Percentiles rank a stretch among this genome's conserved stretches.
These are phyloP conservation scores for Entomophthora muscae DNA, from an alignment of 371 early-diverging fungal genomes.

Conservation along the genomic window DNA sequence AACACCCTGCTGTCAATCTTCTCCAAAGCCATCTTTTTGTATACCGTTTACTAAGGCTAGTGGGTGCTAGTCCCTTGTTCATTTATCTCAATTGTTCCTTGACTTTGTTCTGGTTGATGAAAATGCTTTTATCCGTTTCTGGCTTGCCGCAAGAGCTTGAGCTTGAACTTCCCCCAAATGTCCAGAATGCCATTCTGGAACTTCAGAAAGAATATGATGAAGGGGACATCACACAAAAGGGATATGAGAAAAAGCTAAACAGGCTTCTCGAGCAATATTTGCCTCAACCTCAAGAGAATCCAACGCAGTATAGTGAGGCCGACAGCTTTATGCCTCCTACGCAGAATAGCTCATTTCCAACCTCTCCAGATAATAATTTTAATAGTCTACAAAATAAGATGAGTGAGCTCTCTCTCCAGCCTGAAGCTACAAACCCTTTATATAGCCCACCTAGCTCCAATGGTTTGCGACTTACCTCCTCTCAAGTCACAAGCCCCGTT, in stretches of 20 bases:
- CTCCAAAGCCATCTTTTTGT: no score
- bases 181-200: slow-evolving; percentile 26
- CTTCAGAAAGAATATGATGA: slow-evolving; percentile 39
- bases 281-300: background rate
- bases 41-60: no score
- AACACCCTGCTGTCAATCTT: no score
- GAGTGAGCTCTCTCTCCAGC: background rate
- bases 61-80: no score
- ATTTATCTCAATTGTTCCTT: no score
- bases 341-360: no score
- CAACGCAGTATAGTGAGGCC: background rate
- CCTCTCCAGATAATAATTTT: background rate
- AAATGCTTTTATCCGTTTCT: slow-evolving; percentile 4
- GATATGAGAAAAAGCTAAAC: slow-evolving; percentile 38
- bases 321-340: no score
- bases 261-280: slow-evolving; percentile 17
- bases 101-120: slow-evolving; percentile 6
- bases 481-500: background rate
- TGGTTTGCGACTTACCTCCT: background rate
- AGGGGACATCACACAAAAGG: slow-evolving; percentile 50
- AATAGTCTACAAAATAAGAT: slow-evolving; percentile 7
- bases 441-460: background rate
- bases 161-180: slow-evolving; percentile 16
- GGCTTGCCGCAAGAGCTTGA: background rate
- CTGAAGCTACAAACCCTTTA: background rate